Evolutionary conservation across 495 filamentous ascomycete species (phyloP).

Genomic region (Xylaria grammica): DNA sequence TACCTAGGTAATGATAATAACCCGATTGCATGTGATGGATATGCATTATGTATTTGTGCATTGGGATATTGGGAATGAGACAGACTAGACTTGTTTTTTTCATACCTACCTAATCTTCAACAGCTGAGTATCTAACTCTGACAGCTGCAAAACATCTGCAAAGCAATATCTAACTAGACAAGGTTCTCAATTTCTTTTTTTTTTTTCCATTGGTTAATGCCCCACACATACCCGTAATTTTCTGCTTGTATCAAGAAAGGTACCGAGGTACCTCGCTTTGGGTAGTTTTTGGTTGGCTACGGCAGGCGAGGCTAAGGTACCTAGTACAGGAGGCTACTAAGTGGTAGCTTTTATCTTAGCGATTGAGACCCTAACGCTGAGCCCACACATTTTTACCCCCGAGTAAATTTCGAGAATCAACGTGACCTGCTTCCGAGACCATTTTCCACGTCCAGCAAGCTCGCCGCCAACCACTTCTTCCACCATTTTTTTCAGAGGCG

Average conservation of each 20-base stretch:
- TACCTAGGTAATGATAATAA: too few species aligned
- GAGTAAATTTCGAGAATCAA: conserved; percentile 29
- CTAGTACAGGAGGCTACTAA: neutral
- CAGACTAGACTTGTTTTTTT: neutral
- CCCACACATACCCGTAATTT: conserved; percentile 6
- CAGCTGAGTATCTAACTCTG: neutral
- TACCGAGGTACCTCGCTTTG: conserved; percentile 1
- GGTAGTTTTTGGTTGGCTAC: too few species aligned
- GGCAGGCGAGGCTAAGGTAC: neutral
- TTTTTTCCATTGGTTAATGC: conserved; percentile 24
- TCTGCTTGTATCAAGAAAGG: neutral
- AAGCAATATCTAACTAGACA: neutral
- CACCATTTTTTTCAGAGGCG: conserved; percentile 26
- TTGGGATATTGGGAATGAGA: too few species aligned
- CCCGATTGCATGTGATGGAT: neutral
- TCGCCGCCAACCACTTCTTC: conserved; percentile 26
- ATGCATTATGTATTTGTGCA: too few species aligned
- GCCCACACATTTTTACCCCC: conserved; percentile 28
- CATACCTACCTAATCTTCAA: neutral
- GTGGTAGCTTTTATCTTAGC: conserved; percentile 28
- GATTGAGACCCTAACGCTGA: conserved; percentile 27
- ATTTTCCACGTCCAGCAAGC: conserved; percentile 28
- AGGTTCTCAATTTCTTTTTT: too few species aligned
- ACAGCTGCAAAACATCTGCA: conserved; percentile 10
- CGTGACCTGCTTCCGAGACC: conserved; percentile 12